Conservation (phyloP, 2,329 filamentous ascomycete genomes). For the Fulvia fulva region DNA sequence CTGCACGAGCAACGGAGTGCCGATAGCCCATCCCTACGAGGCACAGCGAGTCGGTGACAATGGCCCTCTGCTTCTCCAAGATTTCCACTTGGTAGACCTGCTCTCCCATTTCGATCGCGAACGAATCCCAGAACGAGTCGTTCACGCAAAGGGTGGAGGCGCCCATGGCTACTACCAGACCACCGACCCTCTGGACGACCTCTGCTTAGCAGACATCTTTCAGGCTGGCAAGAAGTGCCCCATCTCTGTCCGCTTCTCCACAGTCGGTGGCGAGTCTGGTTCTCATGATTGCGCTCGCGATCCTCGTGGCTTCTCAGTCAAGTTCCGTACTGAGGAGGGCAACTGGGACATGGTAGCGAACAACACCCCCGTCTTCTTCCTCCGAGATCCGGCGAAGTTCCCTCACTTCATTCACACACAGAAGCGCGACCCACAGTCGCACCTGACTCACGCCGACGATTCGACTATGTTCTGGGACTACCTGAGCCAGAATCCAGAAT, state of each 20-base stretch:
- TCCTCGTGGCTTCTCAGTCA: slow-evolving; percentile 67
- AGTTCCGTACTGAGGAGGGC: slow-evolving; percentile 70
- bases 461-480: slow-evolving; percentile 66
- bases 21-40: slow-evolving; percentile 57
- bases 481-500: slow-evolving; percentile 52
- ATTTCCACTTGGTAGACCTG: slow-evolving; percentile 49
- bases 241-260: slow-evolving; percentile 66
- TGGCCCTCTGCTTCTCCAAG: slow-evolving; percentile 55
- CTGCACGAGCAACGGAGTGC: slow-evolving; percentile 54
- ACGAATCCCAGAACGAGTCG: slow-evolving; percentile 49
- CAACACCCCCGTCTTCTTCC: slow-evolving; percentile 72
- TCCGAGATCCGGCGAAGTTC: slow-evolving; percentile 70
- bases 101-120: slow-evolving; percentile 51
- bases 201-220: slow-evolving; percentile 46
- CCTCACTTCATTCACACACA: slow-evolving; percentile 71
- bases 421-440: slow-evolving; percentile 68
- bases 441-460: slow-evolving; percentile 62
- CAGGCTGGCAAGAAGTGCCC: slow-evolving; percentile 66
- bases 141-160: slow-evolving; percentile 49
- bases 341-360: slow-evolving; percentile 71
- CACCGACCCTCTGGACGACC: slow-evolving; percentile 45
- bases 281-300: slow-evolving; percentile 69
- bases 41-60: slow-evolving; percentile 54
- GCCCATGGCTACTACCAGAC: slow-evolving; percentile 48
- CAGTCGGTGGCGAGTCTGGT: slow-evolving; percentile 69